These are phyloP conservation scores for Hippophae tibetana DNA, from an alignment of 306 rosid genomes.

Conservation along the genomic window DNA sequence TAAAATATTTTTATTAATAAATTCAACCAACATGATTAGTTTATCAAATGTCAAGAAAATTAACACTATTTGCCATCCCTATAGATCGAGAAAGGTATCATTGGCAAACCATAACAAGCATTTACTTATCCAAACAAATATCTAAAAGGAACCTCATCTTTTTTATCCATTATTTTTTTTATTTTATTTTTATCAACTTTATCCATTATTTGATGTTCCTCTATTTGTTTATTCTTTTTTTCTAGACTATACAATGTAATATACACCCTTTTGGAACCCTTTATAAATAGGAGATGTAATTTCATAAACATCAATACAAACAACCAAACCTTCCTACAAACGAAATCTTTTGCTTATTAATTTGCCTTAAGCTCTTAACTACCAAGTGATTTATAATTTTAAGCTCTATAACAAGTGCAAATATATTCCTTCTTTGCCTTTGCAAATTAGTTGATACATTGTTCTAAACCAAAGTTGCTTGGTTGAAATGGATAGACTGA, in stretches of 20 bases:
- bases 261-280: constrained; percentile 14
- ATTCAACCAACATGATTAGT: no score
- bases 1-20: no score
- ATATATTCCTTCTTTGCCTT: constrained; percentile 20
- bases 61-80: no score
- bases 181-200: not conserved
- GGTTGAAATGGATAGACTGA: constrained; percentile 60
- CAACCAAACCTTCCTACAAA: no score
- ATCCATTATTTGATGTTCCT: constrained; percentile 29
- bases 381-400: no score
- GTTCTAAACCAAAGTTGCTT: constrained; percentile 23
- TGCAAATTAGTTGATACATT: constrained; percentile 57
- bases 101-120: constrained; percentile 3
- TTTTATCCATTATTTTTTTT: constrained; percentile 28
- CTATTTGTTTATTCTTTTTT: constrained; percentile 14
- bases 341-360: no score
- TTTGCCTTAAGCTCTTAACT: no score
- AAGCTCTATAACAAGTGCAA: no score
- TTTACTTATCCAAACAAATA: constrained; percentile 86
- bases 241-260: constrained; percentile 29
- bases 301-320: no score
- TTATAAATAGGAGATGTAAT: no score
- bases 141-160: constrained; percentile 48
- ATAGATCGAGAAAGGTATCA: no score
- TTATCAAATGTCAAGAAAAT: no score